Percentiles rank a stretch among this genome's conserved stretches.
These are phyloP conservation scores for Fusarium sacchari DNA, from an alignment of 2,329 filamentous ascomycete species.

Conservation along the genomic window DNA sequence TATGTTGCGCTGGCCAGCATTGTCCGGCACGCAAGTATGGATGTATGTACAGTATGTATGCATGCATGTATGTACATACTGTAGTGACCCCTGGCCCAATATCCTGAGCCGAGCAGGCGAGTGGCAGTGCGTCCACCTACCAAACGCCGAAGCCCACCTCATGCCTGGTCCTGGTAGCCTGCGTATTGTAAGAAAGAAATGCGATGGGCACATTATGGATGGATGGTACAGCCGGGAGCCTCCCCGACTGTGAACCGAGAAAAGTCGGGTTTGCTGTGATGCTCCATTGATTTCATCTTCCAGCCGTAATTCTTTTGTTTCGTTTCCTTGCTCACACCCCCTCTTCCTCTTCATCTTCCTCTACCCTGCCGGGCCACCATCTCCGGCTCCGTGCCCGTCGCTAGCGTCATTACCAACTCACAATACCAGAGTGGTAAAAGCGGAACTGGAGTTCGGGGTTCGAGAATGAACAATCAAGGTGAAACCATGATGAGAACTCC, in stretches of 20 bases:
- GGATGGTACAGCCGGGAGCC: background rate
- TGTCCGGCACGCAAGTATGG: background rate
- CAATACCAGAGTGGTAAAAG: background rate
- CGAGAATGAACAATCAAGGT: background rate
- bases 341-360: background rate
- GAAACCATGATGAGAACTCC: background rate
- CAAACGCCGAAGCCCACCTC: background rate
- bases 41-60: background rate
- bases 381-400: background rate
- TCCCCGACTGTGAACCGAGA: background rate
- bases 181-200: too few relatives aligned
- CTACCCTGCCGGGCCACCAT: background rate
- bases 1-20: background rate
- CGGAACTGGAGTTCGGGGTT: background rate
- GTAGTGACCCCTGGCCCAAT: background rate
- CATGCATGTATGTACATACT: background rate
- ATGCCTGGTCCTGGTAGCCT: background rate
- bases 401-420: background rate
- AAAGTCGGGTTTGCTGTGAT: background rate
- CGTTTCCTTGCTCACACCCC: background rate
- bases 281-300: background rate
- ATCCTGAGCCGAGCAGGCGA: background rate
- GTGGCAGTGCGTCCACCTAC: background rate
- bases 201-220: background rate
- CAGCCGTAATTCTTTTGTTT: background rate